phyloP scores from a whole-genome alignment of 2,329 filamentous ascomycete genomes.

The Botrytis cinerea region DNA sequence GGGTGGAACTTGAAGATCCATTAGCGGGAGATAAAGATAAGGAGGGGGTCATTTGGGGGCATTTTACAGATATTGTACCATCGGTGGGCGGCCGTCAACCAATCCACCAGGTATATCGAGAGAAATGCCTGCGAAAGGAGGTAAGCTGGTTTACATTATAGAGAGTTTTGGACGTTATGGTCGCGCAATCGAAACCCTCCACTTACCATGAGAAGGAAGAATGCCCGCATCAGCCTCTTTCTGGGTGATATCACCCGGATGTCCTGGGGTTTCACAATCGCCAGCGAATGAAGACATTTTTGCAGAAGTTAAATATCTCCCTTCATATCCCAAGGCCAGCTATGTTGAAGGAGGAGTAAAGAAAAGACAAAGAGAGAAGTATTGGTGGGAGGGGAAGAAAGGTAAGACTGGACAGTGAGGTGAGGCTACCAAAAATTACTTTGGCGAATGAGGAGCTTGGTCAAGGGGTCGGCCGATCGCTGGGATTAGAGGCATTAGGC shows the following conservation, averaged over 20 bases:
- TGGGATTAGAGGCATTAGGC: neutral
- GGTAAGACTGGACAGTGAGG: constrained; percentile 12
- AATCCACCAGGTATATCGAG: constrained; percentile 49
- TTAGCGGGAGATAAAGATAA: constrained; percentile 25
- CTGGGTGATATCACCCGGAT: constrained; percentile 34
- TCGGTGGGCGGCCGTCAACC: constrained; percentile 44
- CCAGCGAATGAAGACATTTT: constrained; percentile 31
- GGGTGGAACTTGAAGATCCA: constrained; percentile 49
- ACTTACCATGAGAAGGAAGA: constrained; percentile 50
- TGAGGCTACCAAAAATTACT: constrained; percentile 20
- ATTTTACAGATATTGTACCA: constrained; percentile 40
- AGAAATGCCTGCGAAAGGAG: constrained; percentile 33
- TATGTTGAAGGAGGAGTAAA: constrained; percentile 4
- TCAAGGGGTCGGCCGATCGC: constrained; percentile 8
- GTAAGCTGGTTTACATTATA: neutral
- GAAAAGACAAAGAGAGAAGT: constrained; percentile 12
- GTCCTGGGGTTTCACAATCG: constrained; percentile 28
- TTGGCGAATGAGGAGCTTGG: constrained; percentile 17
- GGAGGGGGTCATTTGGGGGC: neutral
- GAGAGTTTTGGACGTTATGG: neutral
- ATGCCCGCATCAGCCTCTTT: constrained; percentile 44
- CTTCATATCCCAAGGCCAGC: constrained; percentile 24
- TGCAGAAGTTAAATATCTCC: constrained; percentile 5
- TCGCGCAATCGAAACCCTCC: constrained; percentile 27
- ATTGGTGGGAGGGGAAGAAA: neutral